Conservation (phyloP, 2,329 filamentous ascomycete genomes). For the Neopestalotiopsis rosae region DNA sequence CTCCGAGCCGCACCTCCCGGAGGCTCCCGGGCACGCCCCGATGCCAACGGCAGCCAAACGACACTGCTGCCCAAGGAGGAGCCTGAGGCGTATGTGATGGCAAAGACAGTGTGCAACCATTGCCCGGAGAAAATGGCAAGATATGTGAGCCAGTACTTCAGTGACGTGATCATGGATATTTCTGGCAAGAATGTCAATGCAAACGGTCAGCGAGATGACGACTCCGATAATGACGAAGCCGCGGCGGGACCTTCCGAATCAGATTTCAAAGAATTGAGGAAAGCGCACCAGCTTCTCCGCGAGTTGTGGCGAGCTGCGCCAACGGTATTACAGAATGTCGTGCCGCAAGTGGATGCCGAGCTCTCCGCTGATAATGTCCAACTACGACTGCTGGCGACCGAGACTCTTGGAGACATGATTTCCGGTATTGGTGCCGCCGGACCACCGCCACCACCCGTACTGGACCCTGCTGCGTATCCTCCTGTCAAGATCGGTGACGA, state of each 20-base stretch:
- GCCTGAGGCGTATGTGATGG: constrained; percentile 94
- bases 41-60: constrained; percentile 76
- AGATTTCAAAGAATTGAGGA: constrained; percentile 85
- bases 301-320: constrained; percentile 95
- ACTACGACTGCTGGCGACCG: constrained; percentile 84
- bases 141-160: constrained; percentile 95
- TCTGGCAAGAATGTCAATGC: constrained; percentile 62
- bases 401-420: constrained; percentile 94
- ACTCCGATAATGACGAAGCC: constrained; percentile 66
- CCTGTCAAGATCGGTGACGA: constrained; percentile 70
- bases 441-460: constrained; percentile 71
- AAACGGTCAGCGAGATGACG: constrained; percentile 64
- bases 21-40: constrained; percentile 62
- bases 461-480: constrained; percentile 89
- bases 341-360: constrained; percentile 92
- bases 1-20: constrained; percentile 80
- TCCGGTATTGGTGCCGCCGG: constrained; percentile 92
- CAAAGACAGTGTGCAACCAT: constrained; percentile 88
- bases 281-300: constrained; percentile 86
- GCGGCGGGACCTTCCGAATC: constrained; percentile 74
- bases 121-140: constrained; percentile 94
- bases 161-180: constrained; percentile 91
- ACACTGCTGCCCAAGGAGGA: constrained; percentile 87
- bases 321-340: constrained; percentile 86
- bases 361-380: constrained; percentile 88